These are phyloP conservation scores for Kwoniella heveanensis DNA, from an alignment of 768 basidiomycete species.

Conservation along the genomic window DNA sequence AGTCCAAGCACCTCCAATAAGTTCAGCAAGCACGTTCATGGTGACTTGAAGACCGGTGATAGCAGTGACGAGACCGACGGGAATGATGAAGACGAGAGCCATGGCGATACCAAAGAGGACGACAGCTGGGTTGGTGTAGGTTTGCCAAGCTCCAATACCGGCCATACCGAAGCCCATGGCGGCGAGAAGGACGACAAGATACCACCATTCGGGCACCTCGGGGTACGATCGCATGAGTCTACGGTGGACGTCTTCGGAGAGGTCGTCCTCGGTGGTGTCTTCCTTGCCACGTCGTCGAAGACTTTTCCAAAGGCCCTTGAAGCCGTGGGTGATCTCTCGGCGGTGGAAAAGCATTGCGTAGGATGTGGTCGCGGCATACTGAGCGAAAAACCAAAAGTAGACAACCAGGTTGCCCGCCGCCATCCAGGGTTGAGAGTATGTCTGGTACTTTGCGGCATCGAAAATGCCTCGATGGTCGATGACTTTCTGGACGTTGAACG, in stretches of 20 bases:
- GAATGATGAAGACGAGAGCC: slow-evolving; percentile 60
- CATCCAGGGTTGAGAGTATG: slow-evolving; percentile 60
- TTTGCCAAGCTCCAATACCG: slow-evolving; percentile 49
- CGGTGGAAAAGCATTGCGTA: slow-evolving; percentile 34
- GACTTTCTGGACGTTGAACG: slow-evolving; percentile 61
- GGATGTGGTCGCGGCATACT: slow-evolving; percentile 44
- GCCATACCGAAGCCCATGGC: slow-evolving; percentile 61
- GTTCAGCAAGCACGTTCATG: slow-evolving; percentile 58
- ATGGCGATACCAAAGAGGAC: slow-evolving; percentile 34
- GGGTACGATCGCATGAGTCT: slow-evolving; percentile 28
- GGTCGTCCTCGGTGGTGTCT: slow-evolving; percentile 13
- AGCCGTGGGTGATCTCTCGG: slow-evolving; percentile 17
- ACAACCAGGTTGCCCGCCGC: slow-evolving; percentile 58
- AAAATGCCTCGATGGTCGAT: slow-evolving; percentile 58
- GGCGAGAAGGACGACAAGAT: slow-evolving; percentile 59
- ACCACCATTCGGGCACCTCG: slow-evolving; percentile 65
- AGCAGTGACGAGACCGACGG: slow-evolving; percentile 76
- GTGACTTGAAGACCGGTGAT: slow-evolving; percentile 57
- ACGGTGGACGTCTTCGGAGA: slow-evolving; percentile 28
- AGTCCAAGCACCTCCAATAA: slow-evolving; percentile 56
- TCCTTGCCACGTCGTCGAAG: slow-evolving; percentile 5
- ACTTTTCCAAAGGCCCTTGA: slow-evolving; percentile 13
- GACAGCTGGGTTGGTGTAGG: slow-evolving; percentile 25
- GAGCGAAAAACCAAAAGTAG: slow-evolving; percentile 59
- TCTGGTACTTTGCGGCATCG: slow-evolving; percentile 60